A percentile compares a stretch with the other conserved stretches of the same genome.
Conservation (phyloP, 441 rosid genomes). For the Euphorbia schlechtendalii region DNA sequence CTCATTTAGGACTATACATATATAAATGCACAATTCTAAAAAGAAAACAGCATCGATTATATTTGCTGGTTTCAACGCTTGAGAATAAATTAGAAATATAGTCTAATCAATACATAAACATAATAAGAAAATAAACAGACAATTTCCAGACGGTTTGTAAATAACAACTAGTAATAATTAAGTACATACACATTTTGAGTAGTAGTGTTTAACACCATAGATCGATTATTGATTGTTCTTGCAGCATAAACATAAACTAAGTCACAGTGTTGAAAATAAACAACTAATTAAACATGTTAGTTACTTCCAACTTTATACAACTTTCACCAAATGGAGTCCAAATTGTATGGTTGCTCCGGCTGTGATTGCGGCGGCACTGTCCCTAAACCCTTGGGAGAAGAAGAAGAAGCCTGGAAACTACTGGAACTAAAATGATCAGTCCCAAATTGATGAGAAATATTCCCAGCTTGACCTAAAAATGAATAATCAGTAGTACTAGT, state of each 20-base stretch:
- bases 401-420: constrained; percentile 43
- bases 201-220: background rate
- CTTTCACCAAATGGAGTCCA: constrained; percentile 74
- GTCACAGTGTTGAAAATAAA: background rate
- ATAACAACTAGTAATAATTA: background rate
- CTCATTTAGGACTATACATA: background rate
- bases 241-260: background rate
- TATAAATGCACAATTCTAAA: too few relatives aligned
- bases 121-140: background rate
- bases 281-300: background rate
- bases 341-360: constrained; percentile 62
- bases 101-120: too few relatives aligned
- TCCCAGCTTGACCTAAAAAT: constrained; percentile 21
- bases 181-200: background rate
- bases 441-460: constrained; percentile 25
- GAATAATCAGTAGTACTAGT: constrained; percentile 19
- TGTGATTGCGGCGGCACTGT: constrained; percentile 35
- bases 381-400: constrained; percentile 42
- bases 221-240: too few relatives aligned
- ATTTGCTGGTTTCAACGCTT: background rate
- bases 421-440: constrained; percentile 23
- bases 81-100: background rate
- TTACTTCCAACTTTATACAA: constrained; percentile 9
- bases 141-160: background rate
- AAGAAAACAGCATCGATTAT: too few relatives aligned